Evolutionary conservation across 2,329 filamentous ascomycete species (phyloP), one percentile per base, ranked within the genome.

Genomic region (Alternaria arbusti): DNA sequence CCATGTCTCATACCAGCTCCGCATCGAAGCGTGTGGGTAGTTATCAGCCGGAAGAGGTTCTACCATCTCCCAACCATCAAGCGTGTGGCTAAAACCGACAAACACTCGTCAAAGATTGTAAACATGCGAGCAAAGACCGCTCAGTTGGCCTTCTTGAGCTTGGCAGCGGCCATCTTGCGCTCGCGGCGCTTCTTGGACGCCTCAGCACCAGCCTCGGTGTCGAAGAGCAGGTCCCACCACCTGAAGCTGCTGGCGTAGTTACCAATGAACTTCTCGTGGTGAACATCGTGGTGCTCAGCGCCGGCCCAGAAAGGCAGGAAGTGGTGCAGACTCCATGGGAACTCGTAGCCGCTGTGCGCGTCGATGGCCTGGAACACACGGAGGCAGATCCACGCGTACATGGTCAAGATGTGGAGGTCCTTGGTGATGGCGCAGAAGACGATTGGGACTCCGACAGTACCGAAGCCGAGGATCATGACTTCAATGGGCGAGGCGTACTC

Each of bases 401-500:
- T 98, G 75, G 96, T 99, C 80, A 97, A 80, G 66, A 99, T 92
- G 83, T 99, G 96, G 40, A 99, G 86, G 70, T 99, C 90, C 69
- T 90, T 89, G 47, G 94, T 97, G 75, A 97, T 69, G 49, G 88
- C 88, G 74, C 92, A 93, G 89, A 93, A 96, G 43, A 96, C 68
- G 70, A 98, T 91, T 36, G 96, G 96, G 36, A 88, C 86, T 64
- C 92, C 89, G 67, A 99, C 91, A 1, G 91, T 91, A 67, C 96
- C 96, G 62, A 97, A 86, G 43, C 95, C 96, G 54, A 99, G 90
- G 61, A 96, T 88, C 91, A 97, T 96, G 71, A 95, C 93, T 83
- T 99, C 96, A 72, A 98, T 96, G 1, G 96, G 96, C 46, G 95
- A 97, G 7, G 96, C 96, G 82, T 99, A 99, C 83, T 99, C 96